These are phyloP conservation scores for Aphanocladium album DNA, from an alignment of 2,329 filamentous ascomycete genomes.

Conservation along the genomic window DNA sequence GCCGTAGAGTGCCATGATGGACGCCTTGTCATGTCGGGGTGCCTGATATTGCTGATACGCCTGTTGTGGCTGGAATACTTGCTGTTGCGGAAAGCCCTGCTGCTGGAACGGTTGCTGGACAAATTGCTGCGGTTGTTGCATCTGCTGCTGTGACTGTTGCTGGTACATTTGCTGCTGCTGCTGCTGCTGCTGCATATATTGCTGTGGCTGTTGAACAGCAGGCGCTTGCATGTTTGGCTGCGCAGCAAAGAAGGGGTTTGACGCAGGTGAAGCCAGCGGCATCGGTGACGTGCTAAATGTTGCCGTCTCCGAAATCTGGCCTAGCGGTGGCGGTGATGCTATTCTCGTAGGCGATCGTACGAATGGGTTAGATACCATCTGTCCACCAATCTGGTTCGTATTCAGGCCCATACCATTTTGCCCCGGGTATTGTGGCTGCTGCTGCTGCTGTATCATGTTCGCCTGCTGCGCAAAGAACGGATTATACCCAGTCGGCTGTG, in stretches of 20 bases:
- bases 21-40: slow-evolving; percentile 60
- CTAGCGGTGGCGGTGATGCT: slow-evolving; percentile 41
- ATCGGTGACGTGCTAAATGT: slow-evolving; percentile 31
- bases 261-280: slow-evolving; percentile 25
- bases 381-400: slow-evolving; percentile 30
- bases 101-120: slow-evolving; percentile 14
- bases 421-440: slow-evolving; percentile 6
- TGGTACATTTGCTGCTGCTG: slow-evolving; percentile 23
- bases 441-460: slow-evolving; percentile 15
- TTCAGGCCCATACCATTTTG: slow-evolving; percentile 36
- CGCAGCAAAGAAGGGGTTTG: slow-evolving; percentile 36
- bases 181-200: slow-evolving; percentile 10
- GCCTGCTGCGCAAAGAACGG: slow-evolving; percentile 43
- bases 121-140: slow-evolving; percentile 21
- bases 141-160: slow-evolving; percentile 23
- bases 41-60: slow-evolving; percentile 36
- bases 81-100: slow-evolving; percentile 17
- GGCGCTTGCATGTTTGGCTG: slow-evolving; percentile 25
- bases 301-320: slow-evolving; percentile 49
- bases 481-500: slow-evolving; percentile 42
- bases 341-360: slow-evolving; percentile 45
- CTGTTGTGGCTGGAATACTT: slow-evolving; percentile 14
- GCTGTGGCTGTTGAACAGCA: slow-evolving; percentile 12
- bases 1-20: slow-evolving; percentile 72
- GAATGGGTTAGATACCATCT: slow-evolving; percentile 43